Conservation (phyloP, 2,329 filamentous ascomycete genomes). For the Bipolaris victoriae region DNA sequence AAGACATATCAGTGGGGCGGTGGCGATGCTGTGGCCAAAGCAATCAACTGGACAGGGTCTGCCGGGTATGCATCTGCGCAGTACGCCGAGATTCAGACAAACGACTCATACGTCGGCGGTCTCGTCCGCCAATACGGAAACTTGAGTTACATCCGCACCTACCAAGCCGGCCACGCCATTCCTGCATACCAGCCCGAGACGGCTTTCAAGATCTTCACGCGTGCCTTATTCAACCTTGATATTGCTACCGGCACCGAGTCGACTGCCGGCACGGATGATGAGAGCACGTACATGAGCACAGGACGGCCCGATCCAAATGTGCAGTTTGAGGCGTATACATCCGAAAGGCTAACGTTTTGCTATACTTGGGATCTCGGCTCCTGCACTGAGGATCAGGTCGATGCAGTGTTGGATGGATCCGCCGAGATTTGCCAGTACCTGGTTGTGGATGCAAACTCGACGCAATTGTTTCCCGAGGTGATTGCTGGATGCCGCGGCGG, state of each 20-base stretch:
- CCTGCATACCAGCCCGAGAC: slow-evolving; percentile 54
- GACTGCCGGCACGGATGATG: slow-evolving; percentile 7
- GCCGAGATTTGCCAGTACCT: slow-evolving; percentile 27
- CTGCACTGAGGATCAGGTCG: slow-evolving; percentile 23
- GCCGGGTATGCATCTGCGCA: slow-evolving; percentile 33
- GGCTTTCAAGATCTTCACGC: slow-evolving; percentile 57
- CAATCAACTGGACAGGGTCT: slow-evolving; percentile 47
- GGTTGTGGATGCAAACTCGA: slow-evolving; percentile 29
- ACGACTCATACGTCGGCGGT: slow-evolving; percentile 48
- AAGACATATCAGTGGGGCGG: slow-evolving; percentile 47
- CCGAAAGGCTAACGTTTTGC: slow-evolving; percentile 19
- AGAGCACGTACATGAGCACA: slow-evolving; percentile 18
- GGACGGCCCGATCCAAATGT: slow-evolving; percentile 23
- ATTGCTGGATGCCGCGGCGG: slow-evolving; percentile 20
- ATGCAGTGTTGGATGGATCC: slow-evolving; percentile 18
- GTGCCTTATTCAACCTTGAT: slow-evolving; percentile 53
- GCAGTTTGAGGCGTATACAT: slow-evolving; percentile 15
- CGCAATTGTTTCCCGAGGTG: slow-evolving; percentile 25
- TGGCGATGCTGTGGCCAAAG: slow-evolving; percentile 48
- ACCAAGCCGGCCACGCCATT: slow-evolving; percentile 51
- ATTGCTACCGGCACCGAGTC: slow-evolving; percentile 53
- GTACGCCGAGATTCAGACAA: slow-evolving; percentile 45
- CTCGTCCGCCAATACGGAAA: slow-evolving; percentile 52
- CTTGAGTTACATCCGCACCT: slow-evolving; percentile 48
- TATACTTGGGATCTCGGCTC: slow-evolving; percentile 24